Percentiles rank a stretch among this genome's conserved stretches.
Conservation (phyloP, 2,329 filamentous ascomycete species). For the Aspergillus glaucus region DNA sequence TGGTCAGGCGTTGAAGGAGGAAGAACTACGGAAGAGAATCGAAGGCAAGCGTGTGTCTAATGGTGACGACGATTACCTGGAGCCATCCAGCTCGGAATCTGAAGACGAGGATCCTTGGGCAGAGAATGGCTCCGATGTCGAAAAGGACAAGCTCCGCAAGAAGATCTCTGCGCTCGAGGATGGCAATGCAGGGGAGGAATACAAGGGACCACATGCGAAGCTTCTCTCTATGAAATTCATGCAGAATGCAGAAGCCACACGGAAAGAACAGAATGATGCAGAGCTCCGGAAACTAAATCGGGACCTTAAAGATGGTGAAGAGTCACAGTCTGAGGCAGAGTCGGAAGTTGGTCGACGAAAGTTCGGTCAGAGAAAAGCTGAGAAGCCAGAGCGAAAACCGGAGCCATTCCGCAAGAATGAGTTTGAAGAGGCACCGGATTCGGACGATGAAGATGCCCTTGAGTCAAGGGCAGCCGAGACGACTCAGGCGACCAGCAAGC, state of each 20-base stretch:
- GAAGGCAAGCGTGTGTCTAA: constrained; percentile 63
- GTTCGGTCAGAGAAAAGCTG: constrained; percentile 30
- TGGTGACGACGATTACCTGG: constrained; percentile 51
- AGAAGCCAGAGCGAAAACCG: constrained; percentile 20
- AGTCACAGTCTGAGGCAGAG: constrained; percentile 49
- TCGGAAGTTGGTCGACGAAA: constrained; percentile 59
- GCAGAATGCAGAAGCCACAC: constrained; percentile 75
- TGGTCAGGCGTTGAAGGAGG: constrained; percentile 75
- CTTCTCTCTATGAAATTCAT: constrained; percentile 89
- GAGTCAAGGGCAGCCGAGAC: constrained; percentile 14
- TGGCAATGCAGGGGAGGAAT: constrained; percentile 33
- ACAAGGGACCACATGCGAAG: constrained; percentile 52
- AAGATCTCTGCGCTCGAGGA: constrained; percentile 46
- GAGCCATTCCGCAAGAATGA: constrained; percentile 42
- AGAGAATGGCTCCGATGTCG: constrained; percentile 38
- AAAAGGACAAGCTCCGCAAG: constrained; percentile 30
- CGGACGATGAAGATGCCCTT: constrained; percentile 46
- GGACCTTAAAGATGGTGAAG: constrained; percentile 59
- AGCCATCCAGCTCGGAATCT: constrained; percentile 55
- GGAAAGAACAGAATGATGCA: constrained; percentile 74
- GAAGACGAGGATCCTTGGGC: constrained; percentile 54
- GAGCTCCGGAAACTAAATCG: constrained; percentile 63
- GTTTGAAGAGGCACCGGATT: constrained; percentile 55
- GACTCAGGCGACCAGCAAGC: constrained; percentile 22
- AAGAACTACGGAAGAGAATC: constrained; percentile 73